These are phyloP conservation scores for Botryosphaeria agaves DNA, from an alignment of 2,329 filamentous ascomycete species.

Conservation along the genomic window DNA sequence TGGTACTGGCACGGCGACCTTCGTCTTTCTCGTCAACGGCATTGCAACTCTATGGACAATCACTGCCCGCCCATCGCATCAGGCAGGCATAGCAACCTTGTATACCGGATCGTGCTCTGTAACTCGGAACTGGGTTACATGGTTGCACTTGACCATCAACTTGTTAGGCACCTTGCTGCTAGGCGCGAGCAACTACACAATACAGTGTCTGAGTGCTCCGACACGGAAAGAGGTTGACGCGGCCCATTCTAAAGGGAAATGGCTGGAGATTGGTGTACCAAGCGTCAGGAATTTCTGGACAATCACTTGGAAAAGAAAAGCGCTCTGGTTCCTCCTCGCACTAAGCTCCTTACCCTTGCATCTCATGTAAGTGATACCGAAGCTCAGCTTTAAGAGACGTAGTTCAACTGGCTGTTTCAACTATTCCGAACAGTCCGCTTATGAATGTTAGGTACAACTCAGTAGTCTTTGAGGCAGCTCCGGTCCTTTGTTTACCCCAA, in stretches of 20 bases:
- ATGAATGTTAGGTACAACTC: slow-evolving; percentile 13
- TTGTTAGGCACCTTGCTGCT: slow-evolving; percentile 26
- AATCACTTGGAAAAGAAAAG: slow-evolving; percentile 8
- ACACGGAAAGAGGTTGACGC: slow-evolving; percentile 30
- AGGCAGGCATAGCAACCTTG: too few relatives aligned
- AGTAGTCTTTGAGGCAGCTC: too few relatives aligned
- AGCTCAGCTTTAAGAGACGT: not conserved
- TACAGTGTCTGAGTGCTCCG: slow-evolving; percentile 34
- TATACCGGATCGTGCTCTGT: too few relatives aligned
- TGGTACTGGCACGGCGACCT: too few relatives aligned
- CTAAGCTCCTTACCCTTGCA: slow-evolving; percentile 18
- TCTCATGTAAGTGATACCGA: slow-evolving; percentile 12
- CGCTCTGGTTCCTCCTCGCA: slow-evolving; percentile 11
- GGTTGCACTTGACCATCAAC: slow-evolving; percentile 34
- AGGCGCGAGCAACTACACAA: slow-evolving; percentile 31
- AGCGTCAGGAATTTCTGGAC: slow-evolving; percentile 20
- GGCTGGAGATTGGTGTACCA: slow-evolving; percentile 28
- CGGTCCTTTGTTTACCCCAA: too few relatives aligned
- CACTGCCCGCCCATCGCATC: too few relatives aligned
- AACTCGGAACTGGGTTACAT: too few relatives aligned
- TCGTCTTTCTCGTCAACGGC: too few relatives aligned
- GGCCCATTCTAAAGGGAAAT: slow-evolving; percentile 24
- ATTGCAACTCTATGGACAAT: too few relatives aligned
- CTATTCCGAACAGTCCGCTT: not conserved
- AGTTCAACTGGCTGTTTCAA: not conserved